Base-by-base conservation (phyloP, 1,139 yeast genomes). In the Hyphopichia wangnamkhiaoensis region DNA sequence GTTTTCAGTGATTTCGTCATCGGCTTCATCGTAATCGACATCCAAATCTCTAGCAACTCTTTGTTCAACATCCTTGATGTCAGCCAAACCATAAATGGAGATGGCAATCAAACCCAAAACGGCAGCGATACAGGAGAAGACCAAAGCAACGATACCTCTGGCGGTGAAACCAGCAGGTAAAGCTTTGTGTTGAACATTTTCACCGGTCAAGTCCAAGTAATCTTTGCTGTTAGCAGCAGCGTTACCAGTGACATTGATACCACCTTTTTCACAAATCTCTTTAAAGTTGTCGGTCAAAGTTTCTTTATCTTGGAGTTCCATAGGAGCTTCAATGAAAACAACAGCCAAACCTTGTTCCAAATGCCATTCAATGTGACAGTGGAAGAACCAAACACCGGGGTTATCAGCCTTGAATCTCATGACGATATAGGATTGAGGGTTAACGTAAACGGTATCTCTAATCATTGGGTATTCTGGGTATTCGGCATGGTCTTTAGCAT, bases 361-460 rank as follows among this genome's bases (percentile, higher is more conserved):
- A 68, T 89, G 96, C 96, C 96, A 89, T 55, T 89, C 96, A 49
- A 89, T 83, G 55, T 89, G 96, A 66, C 96, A 90, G 61, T 89
- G 96, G 87, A 89, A 89, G 55, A 84, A 73, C 95, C 95, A 88
- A 31, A 87, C 89, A 54, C 96, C 96, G 20, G 96, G 96, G 60
- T 88, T 87, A 54, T 84, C 80, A 37, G 95, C 89, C 50, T 68
- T 75, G 59, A 84, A 84, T 55, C 94, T 68, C 35, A 84, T 48
- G 3, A 83, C 89, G 35, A 81, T 56, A 52, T 80, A 76, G 0
- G 90, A 86, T 49, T 82, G 80, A 28, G 86, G 79, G 44, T 79
- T 76, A 21, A 84, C 80, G 43, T 74, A 68, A 20, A 78, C 78
- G 1, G 87, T 81, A 56, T 85, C 94, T 63, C 94, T 77, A 31